Evolutionary conservation across 116 monocot species (phyloP).

Genomic region (Iris pallida): DNA sequence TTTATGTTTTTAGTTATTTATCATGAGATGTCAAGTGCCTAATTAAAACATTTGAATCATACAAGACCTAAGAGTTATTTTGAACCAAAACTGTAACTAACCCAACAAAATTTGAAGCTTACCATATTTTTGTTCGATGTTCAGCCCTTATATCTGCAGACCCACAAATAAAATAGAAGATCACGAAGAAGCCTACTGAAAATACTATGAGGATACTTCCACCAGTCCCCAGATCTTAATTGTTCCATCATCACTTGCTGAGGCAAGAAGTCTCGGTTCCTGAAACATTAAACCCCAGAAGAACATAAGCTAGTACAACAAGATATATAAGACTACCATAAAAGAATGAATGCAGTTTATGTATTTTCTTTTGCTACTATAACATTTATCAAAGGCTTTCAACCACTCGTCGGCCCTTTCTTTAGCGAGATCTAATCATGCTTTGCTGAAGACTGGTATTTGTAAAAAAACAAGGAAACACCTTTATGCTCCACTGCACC

Average conservation of each 20-base stretch:
- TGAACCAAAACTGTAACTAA: no score
- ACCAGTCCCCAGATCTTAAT: slow-evolving; percentile 65
- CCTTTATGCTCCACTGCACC: slow-evolving; percentile 73
- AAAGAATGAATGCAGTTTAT: neutral
- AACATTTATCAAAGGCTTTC: neutral
- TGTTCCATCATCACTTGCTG: slow-evolving; percentile 70
- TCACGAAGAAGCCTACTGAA: no score
- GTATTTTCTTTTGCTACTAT: neutral
- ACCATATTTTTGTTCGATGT: no score
- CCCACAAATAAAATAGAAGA: no score
- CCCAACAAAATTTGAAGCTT: no score
- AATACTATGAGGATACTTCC: slow-evolving; percentile 1
- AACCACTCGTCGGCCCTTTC: neutral
- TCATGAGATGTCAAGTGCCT: no score
- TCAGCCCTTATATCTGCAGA: no score
- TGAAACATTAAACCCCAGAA: slow-evolving; percentile 19
- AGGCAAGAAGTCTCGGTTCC: slow-evolving; percentile 61
- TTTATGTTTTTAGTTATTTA: no score
- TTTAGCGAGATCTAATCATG: no score
- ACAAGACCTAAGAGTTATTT: no score
- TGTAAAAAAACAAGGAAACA: neutral
- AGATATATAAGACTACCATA: neutral
- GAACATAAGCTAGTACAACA: neutral
- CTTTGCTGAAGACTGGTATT: neutral
- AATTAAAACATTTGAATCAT: no score